Base-by-base conservation (phyloP, 371 early-diverging fungal species). In the Rhizopus microsporus region DNA sequence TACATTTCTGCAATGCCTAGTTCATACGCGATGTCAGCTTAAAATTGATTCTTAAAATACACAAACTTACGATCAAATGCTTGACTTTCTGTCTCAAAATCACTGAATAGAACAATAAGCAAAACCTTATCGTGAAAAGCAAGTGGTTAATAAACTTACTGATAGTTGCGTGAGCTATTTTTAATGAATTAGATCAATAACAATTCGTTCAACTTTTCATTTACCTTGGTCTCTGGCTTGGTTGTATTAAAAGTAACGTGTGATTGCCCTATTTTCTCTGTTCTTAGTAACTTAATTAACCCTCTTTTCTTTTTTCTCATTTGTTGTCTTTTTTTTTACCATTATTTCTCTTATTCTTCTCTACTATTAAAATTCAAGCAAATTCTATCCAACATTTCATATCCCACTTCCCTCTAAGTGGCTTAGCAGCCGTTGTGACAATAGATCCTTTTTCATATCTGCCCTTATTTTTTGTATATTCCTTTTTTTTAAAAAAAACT, bases 1-100 rank as follows among this genome's bases (percentile, higher is more conserved):
- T 62, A 78, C 12, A 75, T 43, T n/a, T 60, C 64, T 6, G 75
- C 75, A 37, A 78, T 69, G 38, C 73, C 79, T 78, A 60, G 17
- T 10, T 8, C 9, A 4, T 30, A 48, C 5, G 13, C 12, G 13
- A 39, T 15, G 15, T 46, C 5, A 46, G 3, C 15, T 29, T 2
- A 29, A 16, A 29, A n/a, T 7, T 40, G 43, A 29, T 10, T 23
- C 10, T 54, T 54, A 34, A 3, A 7, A 5, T n/a, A 7, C 17
- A 30, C 4, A 33, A 43, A 47, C 37, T 67, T 57, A 72, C 73
- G 70, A 33, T 72, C 69, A 60, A 72, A 66, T 7, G 73, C 69
- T 29, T 55, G 58, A n/a, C 56, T 63, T 56, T 69, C 70, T 7
- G 56, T 59, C 23, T 60, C 60, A 34, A 72, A 72, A 51, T 72